A percentile compares a stretch with the other conserved stretches of the same genome.
Conservation (phyloP, 371 early-diverging fungal genomes). For the Fennellomyces sp. region DNA sequence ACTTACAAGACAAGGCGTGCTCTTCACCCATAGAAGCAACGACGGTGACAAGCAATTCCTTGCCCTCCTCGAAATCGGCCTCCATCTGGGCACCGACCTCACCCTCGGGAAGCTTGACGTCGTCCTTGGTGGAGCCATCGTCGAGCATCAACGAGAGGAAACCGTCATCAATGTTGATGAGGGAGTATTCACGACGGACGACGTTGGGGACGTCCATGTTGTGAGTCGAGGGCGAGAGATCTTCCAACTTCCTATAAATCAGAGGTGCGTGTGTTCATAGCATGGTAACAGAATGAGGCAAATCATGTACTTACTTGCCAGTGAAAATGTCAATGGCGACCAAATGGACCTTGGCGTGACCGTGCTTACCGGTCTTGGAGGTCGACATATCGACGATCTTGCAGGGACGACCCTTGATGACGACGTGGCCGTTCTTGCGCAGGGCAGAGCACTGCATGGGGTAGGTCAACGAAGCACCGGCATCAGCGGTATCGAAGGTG, state of each 20-base stretch:
- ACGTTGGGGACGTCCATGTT: conserved; percentile 99
- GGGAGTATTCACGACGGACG: conserved; percentile 79
- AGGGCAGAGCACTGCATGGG: conserved; percentile 99
- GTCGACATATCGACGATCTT: conserved; percentile 98
- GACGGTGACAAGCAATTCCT: conserved; percentile 87
- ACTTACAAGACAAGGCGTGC: conserved; percentile 78
- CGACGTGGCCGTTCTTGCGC: conserved; percentile 97
- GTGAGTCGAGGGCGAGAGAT: conserved; percentile 99
- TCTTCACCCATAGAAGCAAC: conserved; percentile 96
- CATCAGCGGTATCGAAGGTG: conserved; percentile 71
- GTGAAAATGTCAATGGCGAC: conserved; percentile 97
- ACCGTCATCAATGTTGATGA: conserved; percentile 92
- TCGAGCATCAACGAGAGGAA: conserved; percentile 87
- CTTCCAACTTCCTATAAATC: conserved; percentile 76
- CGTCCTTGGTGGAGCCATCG: conserved; percentile 90
- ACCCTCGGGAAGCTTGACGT: conserved; percentile 90
- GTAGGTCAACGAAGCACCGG: conserved; percentile 92
- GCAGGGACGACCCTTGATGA: conserved; percentile 98
- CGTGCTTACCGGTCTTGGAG: conserved; percentile 99
- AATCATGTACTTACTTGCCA: conserved; percentile 71
- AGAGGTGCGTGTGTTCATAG: no score
- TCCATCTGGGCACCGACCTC: conserved; percentile 83
- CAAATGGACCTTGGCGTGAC: conserved; percentile 99
- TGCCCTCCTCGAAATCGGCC: conserved; percentile 79
- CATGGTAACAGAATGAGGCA: not conserved